Evolutionary conservation across 345 rosid genomes (phyloP).

Genomic region (Citrus reticulata): DNA sequence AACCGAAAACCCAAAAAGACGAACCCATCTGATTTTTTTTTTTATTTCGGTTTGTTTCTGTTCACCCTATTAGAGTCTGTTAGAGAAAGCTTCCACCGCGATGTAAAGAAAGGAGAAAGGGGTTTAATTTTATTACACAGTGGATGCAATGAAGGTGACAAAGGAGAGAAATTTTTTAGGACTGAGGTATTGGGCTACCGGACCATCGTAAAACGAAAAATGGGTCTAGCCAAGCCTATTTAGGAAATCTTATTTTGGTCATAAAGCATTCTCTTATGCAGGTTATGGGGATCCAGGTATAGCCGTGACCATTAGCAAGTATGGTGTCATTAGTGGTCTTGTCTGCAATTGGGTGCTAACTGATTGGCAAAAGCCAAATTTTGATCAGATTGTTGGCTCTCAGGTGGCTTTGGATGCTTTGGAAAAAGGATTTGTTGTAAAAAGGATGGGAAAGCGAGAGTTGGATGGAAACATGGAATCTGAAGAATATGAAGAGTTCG

Average conservation of each 20-base stretch:
- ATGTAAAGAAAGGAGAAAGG: too few species aligned
- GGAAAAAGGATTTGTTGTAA: conserved; percentile 62
- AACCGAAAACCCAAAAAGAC: too few species aligned
- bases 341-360: conserved; percentile 24
- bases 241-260: background rate
- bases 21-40: too few species aligned
- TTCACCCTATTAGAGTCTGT: too few species aligned
- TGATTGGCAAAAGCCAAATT: conserved; percentile 12
- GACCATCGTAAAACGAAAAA: too few species aligned
- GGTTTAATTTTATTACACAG: too few species aligned
- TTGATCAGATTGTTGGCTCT: conserved; percentile 43
- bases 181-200: too few species aligned
- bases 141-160: too few species aligned
- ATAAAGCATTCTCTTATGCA: background rate
- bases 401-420: conserved; percentile 34
- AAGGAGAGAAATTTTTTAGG: too few species aligned
- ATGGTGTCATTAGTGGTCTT: conserved; percentile 39
- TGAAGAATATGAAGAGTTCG: conserved; percentile 58
- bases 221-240: background rate
- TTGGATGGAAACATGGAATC: conserved; percentile 15
- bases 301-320: conserved; percentile 31
- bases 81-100: too few species aligned
- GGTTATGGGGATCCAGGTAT: conserved; percentile 17
- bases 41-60: too few species aligned
- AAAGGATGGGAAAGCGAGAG: conserved; percentile 29